Percentiles rank a stretch among this genome's conserved stretches.
Conservation (phyloP, 495 filamentous ascomycete species). For the Aspergillus saccharolyticus region DNA sequence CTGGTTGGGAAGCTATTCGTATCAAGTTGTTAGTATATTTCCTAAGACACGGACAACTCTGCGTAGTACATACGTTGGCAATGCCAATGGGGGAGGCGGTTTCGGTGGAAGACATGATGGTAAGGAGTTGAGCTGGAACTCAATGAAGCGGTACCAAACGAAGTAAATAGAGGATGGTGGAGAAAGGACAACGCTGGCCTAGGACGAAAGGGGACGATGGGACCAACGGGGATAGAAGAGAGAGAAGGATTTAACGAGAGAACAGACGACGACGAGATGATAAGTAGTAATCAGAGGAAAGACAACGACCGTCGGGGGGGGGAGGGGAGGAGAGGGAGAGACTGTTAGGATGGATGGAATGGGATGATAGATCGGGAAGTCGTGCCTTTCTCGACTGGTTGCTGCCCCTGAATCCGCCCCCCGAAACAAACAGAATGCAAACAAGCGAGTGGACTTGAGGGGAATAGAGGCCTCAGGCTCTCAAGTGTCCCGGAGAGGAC, state of each 20-base stretch:
- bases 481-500: neutral
- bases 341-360: neutral
- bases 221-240: neutral
- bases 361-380: constrained; percentile 6
- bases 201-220: neutral
- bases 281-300: constrained; percentile 7
- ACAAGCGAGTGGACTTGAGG: constrained; percentile 1
- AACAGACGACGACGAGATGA: constrained; percentile 24
- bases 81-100: constrained; percentile 95
- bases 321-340: constrained; percentile 9
- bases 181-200: constrained; percentile 3
- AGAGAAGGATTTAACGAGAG: constrained; percentile 2
- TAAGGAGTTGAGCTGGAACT: constrained; percentile 24
- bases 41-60: neutral
- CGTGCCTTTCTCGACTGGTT: constrained; percentile 15
- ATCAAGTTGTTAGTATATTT: constrained; percentile 5
- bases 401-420: constrained; percentile 25
- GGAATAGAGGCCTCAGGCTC: neutral
- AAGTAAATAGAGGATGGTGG: constrained; percentile 16
- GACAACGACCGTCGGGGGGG: constrained; percentile 5
- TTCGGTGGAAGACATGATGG: constrained; percentile 73
- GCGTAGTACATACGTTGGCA: constrained; percentile 70
- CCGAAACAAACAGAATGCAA: constrained; percentile 11
- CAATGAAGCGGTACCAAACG: constrained; percentile 13
- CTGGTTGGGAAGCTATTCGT: constrained; percentile 77